Conservation (phyloP, 169 alveolate species). For the Plasmodium ovale region DNA sequence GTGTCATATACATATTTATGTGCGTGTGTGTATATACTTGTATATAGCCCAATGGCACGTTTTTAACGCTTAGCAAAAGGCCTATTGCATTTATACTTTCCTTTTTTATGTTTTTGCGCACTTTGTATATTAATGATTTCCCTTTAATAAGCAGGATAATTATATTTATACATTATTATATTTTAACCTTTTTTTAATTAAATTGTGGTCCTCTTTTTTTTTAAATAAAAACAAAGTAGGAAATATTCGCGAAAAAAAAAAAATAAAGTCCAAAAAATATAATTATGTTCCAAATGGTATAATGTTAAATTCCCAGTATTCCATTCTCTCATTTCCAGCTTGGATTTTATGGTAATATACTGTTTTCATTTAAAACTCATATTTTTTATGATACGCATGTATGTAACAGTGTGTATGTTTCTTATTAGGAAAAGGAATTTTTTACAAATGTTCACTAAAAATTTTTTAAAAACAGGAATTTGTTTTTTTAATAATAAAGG, state of each 20-base stretch:
- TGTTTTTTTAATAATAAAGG: background rate
- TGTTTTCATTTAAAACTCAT: background rate
- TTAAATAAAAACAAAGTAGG: background rate
- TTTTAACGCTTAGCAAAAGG: too few relatives aligned
- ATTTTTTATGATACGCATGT: slow-evolving; percentile 1
- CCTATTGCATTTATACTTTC: background rate
- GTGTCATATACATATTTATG: too few relatives aligned
- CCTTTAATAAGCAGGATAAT: background rate
- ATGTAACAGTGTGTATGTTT: background rate
- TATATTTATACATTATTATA: background rate
- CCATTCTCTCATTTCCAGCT: background rate
- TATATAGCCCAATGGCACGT: too few relatives aligned
- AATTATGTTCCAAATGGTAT: background rate
- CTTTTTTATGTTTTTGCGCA: background rate
- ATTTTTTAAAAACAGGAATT: background rate
- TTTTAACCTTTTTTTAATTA: slow-evolving; percentile 3
- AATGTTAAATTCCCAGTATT: background rate
- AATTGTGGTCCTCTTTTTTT: background rate
- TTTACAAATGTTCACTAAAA: background rate
- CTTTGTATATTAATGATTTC: background rate
- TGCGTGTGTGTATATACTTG: too few relatives aligned
- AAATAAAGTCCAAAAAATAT: background rate
- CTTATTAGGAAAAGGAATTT: slow-evolving; percentile 3
- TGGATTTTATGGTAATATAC: slow-evolving; percentile 9
- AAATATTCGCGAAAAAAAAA: background rate